These are phyloP conservation scores for Apiospora saccharicola DNA, from an alignment of 2,329 filamentous ascomycete species.

Conservation along the genomic window DNA sequence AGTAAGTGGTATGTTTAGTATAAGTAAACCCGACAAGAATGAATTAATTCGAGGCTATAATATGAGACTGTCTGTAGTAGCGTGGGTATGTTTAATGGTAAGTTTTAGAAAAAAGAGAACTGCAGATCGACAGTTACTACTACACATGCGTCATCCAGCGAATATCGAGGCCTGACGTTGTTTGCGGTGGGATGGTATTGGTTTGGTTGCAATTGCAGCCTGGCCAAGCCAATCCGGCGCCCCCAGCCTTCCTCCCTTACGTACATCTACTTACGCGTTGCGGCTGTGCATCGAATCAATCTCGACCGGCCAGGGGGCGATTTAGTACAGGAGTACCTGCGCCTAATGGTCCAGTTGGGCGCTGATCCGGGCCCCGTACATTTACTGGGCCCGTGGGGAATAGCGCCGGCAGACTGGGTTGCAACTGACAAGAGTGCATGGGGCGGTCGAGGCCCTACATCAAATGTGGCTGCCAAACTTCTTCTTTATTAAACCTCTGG, in stretches of 20 bases:
- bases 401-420: slow-evolving; percentile 12
- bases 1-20: neutral
- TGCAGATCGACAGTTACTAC: neutral
- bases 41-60: neutral
- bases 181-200: neutral
- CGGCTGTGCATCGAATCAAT: neutral
- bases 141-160: slow-evolving; percentile 13
- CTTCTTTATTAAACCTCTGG: neutral
- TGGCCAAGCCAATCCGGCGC: neutral
- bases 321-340: neutral
- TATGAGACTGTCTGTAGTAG: slow-evolving; percentile 2
- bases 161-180: slow-evolving; percentile 17
- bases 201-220: neutral
- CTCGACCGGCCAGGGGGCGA: neutral
- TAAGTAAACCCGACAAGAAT: neutral
- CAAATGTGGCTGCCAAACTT: neutral
- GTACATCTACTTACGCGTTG: slow-evolving; percentile 1
- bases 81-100: neutral
- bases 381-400: slow-evolving; percentile 11
- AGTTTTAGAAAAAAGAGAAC: neutral
- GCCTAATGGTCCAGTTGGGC: neutral
- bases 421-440: slow-evolving; percentile 3
- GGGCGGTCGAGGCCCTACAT: neutral
- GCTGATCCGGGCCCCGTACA: neutral
- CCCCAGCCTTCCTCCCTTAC: slow-evolving; percentile 6